Evolutionary conservation across 345 rosid genomes (phyloP), one percentile per base, ranked within the genome.

Genomic region (Rhizophora mangle): DNA sequence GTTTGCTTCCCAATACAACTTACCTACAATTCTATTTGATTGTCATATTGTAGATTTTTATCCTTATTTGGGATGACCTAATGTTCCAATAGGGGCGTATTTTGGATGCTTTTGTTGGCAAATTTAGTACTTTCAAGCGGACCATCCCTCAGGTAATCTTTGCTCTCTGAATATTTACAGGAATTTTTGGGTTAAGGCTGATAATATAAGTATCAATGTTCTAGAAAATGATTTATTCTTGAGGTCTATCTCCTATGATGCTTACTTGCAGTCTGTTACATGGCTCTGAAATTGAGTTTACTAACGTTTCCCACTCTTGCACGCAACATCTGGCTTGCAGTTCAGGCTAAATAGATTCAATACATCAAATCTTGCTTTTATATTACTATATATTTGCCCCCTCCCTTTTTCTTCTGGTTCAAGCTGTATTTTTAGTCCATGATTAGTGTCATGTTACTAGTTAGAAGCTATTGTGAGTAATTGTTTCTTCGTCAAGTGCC

Each of bases 31-130:
- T 64, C 36, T 68, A 52, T 27, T 46, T 51, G 65, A 57, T 75
- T 66, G 18, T 65, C 62, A 65, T 64, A 65, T 64, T 54, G 52
- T 76, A 68, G 46, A 55, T 65, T 52, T 66, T 65, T 19, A 63
- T 22, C 39, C 36, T 47, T 71, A 61, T 67, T 61, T 63, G 56
- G 58, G 71, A 22, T 80, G 57, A 59, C 58, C 69, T 59, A 32
- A 72, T 62, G 70, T 82, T 72, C 58, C 49, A 75, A 51, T 72
- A 95, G 99, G 98, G 99, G 54, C 94, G 90, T 55, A 92, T 96
- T 70, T 78, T 96, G 86, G 99, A 96, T 86, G 97, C 98, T 67
- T 96, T 96, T 86, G 96, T 96, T 78, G 99, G 99, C 27, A 96
- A 92, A 70, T 96, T 96, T 82, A 90, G 96, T 75, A 85, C 97